Conservation (phyloP, 768 basidiomycete genomes). For the Boletus rufocinnamomeus region DNA sequence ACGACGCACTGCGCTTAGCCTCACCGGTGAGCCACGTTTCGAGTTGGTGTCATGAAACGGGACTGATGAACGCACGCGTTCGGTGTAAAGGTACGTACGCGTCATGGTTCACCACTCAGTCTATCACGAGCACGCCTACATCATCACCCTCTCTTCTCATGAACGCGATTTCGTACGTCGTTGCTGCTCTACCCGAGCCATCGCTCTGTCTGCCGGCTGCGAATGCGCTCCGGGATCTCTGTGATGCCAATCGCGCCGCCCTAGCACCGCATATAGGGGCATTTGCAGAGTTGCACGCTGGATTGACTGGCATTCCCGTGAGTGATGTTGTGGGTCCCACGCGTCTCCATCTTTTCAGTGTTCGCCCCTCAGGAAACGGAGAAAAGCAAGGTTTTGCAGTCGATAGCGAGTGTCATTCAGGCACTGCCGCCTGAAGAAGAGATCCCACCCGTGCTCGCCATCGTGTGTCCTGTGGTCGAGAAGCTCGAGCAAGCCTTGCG, state of each 20-base stretch:
- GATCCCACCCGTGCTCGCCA: slow-evolving; percentile 76
- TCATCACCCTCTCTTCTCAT: slow-evolving; percentile 53
- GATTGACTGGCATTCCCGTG: slow-evolving; percentile 73
- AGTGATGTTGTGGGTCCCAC: slow-evolving; percentile 24
- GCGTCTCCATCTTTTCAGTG: background rate
- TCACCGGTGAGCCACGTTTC: slow-evolving; percentile 62
- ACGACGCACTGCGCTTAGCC: slow-evolving; percentile 68
- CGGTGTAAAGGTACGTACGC: slow-evolving; percentile 61
- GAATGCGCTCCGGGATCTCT: slow-evolving; percentile 79
- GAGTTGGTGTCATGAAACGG: background rate
- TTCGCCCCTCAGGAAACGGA: slow-evolving; percentile 65
- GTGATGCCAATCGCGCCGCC: slow-evolving; percentile 85
- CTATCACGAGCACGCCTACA: slow-evolving; percentile 29
- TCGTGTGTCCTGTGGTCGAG: slow-evolving; percentile 73
- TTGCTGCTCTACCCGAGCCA: slow-evolving; percentile 67
- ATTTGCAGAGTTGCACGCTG: slow-evolving; percentile 82
- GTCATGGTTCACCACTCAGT: slow-evolving; percentile 72
- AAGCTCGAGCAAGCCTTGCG: slow-evolving; percentile 65
- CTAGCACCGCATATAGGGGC: slow-evolving; percentile 82
- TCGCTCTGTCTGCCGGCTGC: slow-evolving; percentile 71
- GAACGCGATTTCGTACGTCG: slow-evolving; percentile 67
- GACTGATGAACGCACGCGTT: background rate
- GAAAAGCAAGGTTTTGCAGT: slow-evolving; percentile 87
- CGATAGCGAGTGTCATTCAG: slow-evolving; percentile 91
- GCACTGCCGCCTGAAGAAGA: slow-evolving; percentile 80